Evolutionary conservation across 2,329 filamentous ascomycete species (phyloP).

Genomic region (Metarhizium album): DNA sequence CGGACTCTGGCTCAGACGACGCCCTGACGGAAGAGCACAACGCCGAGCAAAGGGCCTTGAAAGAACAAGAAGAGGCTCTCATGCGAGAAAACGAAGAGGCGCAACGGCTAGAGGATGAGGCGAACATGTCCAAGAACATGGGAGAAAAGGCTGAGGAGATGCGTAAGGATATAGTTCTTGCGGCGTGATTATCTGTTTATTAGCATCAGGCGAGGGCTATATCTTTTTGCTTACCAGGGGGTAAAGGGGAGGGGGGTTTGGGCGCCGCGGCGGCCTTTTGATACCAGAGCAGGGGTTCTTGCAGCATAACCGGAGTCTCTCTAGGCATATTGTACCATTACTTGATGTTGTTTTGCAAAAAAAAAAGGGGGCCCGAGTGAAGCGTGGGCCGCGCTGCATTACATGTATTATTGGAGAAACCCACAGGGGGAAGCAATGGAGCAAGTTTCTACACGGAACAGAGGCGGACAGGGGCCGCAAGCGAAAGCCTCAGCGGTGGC

Average conservation of each 20-base stretch:
- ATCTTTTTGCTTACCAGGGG: not conserved
- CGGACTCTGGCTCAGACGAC: constrained; percentile 26
- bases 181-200: constrained; percentile 5
- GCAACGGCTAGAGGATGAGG: constrained; percentile 39
- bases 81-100: constrained; percentile 45
- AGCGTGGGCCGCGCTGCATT: not conserved
- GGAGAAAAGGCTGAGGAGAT: constrained; percentile 15
- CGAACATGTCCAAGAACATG: constrained; percentile 19
- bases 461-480: not conserved
- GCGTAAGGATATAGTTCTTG: constrained; percentile 13
- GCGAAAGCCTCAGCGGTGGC: not conserved
- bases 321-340: not conserved
- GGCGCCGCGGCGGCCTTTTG: too few relatives aligned
- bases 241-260: not conserved
- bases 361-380: not conserved
- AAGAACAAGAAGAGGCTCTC: constrained; percentile 39
- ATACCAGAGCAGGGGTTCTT: not conserved
- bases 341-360: not conserved
- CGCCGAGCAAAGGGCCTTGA: constrained; percentile 33
- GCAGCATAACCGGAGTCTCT: not conserved
- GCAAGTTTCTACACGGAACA: not conserved
- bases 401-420: not conserved
- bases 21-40: constrained; percentile 25
- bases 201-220: not conserved
- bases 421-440: not conserved